A percentile compares a stretch with the other conserved stretches of the same genome.
Evolutionary conservation across 2,329 filamentous ascomycete genomes (phyloP).

Genomic region (Penicillium sp.): DNA sequence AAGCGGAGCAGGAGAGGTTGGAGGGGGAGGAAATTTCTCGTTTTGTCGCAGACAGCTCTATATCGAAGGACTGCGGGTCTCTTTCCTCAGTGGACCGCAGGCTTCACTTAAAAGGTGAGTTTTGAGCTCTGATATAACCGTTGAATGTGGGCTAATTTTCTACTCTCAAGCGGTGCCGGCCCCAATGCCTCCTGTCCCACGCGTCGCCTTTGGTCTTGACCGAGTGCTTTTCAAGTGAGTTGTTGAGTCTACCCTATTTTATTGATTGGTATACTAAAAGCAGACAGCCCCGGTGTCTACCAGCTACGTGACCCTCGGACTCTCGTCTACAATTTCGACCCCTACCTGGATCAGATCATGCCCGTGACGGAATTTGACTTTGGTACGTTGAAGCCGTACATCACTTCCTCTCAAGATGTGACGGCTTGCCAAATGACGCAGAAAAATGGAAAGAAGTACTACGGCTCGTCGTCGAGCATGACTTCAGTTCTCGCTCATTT

Average conservation of each 20-base stretch:
- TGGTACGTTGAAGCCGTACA: conserved; percentile 76
- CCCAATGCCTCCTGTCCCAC: conserved; percentile 56
- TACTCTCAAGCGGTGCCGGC: conserved; percentile 35
- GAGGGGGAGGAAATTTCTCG: too few species aligned
- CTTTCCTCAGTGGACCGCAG: conserved; percentile 8
- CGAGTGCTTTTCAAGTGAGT: conserved; percentile 84
- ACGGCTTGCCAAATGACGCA: conserved; percentile 67
- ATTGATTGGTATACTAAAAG: conserved; percentile 2
- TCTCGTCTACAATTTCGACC: conserved; percentile 93
- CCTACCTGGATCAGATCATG: conserved; percentile 90
- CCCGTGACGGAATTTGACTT: conserved; percentile 91
- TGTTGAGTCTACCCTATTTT: background rate
- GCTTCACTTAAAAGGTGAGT: conserved; percentile 21
- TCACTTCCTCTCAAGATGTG: conserved; percentile 84
- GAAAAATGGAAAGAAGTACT: conserved; percentile 70
- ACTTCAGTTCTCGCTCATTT: conserved; percentile 83
- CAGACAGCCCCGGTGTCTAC: conserved; percentile 70
- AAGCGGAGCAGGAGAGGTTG: background rate
- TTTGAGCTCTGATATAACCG: background rate
- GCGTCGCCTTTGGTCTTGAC: conserved; percentile 71
- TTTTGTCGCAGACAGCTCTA: background rate
- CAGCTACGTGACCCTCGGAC: conserved; percentile 84
- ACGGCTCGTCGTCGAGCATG: conserved; percentile 97
- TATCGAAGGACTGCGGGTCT: conserved; percentile 12
- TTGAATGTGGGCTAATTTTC: conserved; percentile 7